Base-by-base conservation (phyloP, 163 green algal genomes). In the Volvox carteri region DNA sequence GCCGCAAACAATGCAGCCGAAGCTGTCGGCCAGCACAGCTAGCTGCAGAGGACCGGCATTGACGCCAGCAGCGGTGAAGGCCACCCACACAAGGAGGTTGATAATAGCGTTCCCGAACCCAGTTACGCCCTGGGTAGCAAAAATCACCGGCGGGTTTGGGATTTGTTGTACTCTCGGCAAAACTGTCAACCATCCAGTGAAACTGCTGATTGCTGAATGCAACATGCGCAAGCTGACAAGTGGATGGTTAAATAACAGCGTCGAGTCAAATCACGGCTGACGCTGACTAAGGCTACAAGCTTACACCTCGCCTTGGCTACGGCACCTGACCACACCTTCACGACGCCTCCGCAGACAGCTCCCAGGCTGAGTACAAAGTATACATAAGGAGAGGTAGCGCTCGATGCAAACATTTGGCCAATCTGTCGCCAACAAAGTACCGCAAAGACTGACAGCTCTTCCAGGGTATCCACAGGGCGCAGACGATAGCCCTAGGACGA, bases 31-130 rank as follows among this genome's bases (percentile, higher is more conserved):
- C 4, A 92, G 19, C 19, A 94, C 92, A 5, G 90, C 86, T n/a
- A 70, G 8, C 23, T 30, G 50, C n/a, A 87, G 65, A 3, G 44
- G 33, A 67, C 90, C 86, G 50, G 37, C 56, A 35, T 92, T 42
- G 1, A 93, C 33, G 30, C 90, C 83, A 9, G 67, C 30, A 9
- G 70, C 62, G 18, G 83, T 91, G 60, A 58, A 87, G 0, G 62
- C 33, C n/a, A 94, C 83, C 91, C 91, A 94, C 4, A 94, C 86
- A 4, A 90, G 79, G 0, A 92, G 54, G 56, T 91, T 85, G 0
- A 94, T 73, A 21, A 94, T 94, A 5, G 92, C 92, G 3, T 68
- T 89, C 30, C 92, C 92, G 54, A 94, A 94, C 11, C 92, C 92
- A 16, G 90, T 91, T 39, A 93, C 41, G 42, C 91, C 91, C 91